phyloP scores from a whole-genome alignment of 768 basidiomycete species.

The Lactarius indigo region DNA sequence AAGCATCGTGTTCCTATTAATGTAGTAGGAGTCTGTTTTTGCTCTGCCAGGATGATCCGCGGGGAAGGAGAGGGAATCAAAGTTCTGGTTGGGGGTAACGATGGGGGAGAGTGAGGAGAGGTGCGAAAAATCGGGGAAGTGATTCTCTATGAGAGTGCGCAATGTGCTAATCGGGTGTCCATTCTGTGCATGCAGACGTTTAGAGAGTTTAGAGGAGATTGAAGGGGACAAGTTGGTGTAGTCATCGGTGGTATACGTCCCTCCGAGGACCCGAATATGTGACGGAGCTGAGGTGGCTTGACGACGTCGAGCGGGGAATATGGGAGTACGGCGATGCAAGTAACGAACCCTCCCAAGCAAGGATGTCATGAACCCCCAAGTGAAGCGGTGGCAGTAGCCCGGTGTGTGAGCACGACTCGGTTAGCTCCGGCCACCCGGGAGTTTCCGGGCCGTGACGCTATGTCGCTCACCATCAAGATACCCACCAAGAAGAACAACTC shows the following conservation, averaged over 20 bases:
- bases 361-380: not conserved
- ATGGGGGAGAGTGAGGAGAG: slow-evolving; percentile 80
- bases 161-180: slow-evolving; percentile 87
- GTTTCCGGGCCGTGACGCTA: not conserved
- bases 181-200: slow-evolving; percentile 69
- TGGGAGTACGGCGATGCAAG: not conserved
- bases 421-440: not conserved
- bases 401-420: not conserved
- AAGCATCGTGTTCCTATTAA: slow-evolving; percentile 87
- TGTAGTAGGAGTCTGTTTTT: slow-evolving; percentile 91
- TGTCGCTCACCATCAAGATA: slow-evolving; percentile 23
- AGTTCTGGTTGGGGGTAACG: slow-evolving; percentile 88
- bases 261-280: slow-evolving; percentile 52
- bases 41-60: slow-evolving; percentile 90
- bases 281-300: slow-evolving; percentile 16
- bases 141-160: slow-evolving; percentile 75
- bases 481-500: slow-evolving; percentile 21
- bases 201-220: slow-evolving; percentile 76
- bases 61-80: slow-evolving; percentile 95
- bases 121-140: slow-evolving; percentile 72
- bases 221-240: slow-evolving; percentile 83
- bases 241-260: slow-evolving; percentile 68
- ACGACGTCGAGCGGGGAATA: not conserved
- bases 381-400: not conserved
- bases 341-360: not conserved